Evolutionary conservation across 2,329 filamentous ascomycete genomes (phyloP).

Genomic region (Pseudogymnoascus sp.): DNA sequence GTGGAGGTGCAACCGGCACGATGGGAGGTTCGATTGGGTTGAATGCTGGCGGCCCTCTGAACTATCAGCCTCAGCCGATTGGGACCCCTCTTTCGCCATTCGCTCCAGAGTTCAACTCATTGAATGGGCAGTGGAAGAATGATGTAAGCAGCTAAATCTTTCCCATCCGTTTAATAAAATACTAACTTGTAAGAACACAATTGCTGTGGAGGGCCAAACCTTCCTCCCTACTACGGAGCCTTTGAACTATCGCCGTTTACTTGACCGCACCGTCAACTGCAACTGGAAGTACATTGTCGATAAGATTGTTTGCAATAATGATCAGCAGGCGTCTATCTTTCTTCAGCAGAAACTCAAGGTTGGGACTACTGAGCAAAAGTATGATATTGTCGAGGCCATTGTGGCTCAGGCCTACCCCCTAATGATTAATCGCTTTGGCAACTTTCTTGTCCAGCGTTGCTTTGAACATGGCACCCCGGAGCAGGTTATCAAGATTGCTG

Average conservation of each 20-base stretch:
- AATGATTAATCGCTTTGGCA: constrained; percentile 98
- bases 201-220: constrained; percentile 53
- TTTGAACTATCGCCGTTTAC: constrained; percentile 87
- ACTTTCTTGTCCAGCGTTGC: constrained; percentile 96
- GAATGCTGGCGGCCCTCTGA: constrained; percentile 16
- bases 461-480: constrained; percentile 96
- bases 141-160: constrained; percentile 26
- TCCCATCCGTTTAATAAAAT: constrained; percentile 20
- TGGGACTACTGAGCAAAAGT: constrained; percentile 89
- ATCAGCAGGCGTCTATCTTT: constrained; percentile 98
- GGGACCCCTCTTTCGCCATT: constrained; percentile 63
- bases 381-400: constrained; percentile 93
- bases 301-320: constrained; percentile 98
- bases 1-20: constrained; percentile 17
- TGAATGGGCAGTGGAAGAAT: constrained; percentile 27
- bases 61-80: constrained; percentile 43
- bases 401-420: constrained; percentile 87
- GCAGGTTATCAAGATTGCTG: constrained; percentile 89
- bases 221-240: constrained; percentile 84
- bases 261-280: constrained; percentile 92
- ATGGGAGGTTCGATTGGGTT: constrained; percentile 19
- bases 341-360: constrained; percentile 98
- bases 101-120: constrained; percentile 62
- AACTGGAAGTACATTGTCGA: constrained; percentile 99
- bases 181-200: constrained; percentile 33